Conservation (phyloP, 345 rosid species). For the Populus tremula region DNA sequence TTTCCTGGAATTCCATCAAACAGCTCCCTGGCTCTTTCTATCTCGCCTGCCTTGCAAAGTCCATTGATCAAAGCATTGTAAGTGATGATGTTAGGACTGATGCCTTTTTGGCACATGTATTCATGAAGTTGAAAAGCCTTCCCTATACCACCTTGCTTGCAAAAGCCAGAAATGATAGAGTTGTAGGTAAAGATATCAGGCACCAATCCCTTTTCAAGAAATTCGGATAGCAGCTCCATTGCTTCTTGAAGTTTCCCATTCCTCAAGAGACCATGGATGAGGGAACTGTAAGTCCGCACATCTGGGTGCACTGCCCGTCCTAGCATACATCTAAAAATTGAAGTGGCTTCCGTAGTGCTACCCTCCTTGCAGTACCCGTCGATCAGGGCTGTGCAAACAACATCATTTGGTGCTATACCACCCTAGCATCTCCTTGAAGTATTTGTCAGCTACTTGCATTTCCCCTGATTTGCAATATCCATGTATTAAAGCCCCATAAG, state of each 20-base stretch:
- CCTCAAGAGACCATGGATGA: conserved; percentile 66
- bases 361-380: conserved; percentile 67
- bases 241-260: conserved; percentile 61
- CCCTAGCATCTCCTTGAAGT: conserved; percentile 61
- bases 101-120: conserved; percentile 52
- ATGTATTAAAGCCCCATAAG: conserved; percentile 63
- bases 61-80: conserved; percentile 64
- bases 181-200: conserved; percentile 65
- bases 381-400: conserved; percentile 49
- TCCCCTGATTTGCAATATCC: conserved; percentile 58
- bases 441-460: conserved; percentile 54
- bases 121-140: conserved; percentile 46
- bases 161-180: conserved; percentile 62
- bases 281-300: conserved; percentile 46
- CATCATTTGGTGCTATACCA: conserved; percentile 60
- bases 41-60: conserved; percentile 55
- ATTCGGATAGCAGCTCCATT: conserved; percentile 51
- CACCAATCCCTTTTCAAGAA: conserved; percentile 44
- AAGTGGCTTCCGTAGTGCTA: conserved; percentile 46
- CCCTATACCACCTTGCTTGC: conserved; percentile 46
- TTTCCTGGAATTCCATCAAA: conserved; percentile 56
- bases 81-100: conserved; percentile 57
- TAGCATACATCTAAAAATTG: conserved; percentile 50
- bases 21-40: conserved; percentile 52
- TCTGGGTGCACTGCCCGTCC: conserved; percentile 50